Percentiles rank a stretch among this genome's conserved stretches.
Conservation (phyloP, 306 rosid species). For the Gynostemma pentaphyllum region DNA sequence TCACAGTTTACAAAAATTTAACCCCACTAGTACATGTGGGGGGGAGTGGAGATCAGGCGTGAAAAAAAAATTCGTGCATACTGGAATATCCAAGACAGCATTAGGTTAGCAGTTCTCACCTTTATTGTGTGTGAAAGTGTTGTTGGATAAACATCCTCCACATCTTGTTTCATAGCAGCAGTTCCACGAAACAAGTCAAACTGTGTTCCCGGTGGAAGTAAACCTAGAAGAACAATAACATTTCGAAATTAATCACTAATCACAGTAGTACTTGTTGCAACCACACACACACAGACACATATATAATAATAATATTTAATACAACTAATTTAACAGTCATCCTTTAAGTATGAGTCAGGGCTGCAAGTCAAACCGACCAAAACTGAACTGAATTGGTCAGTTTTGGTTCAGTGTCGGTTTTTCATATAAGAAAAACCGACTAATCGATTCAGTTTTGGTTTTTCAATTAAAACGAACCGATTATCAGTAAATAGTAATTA, state of each 20-base stretch:
- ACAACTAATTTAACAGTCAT: neutral
- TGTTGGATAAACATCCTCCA: slow-evolving; percentile 91
- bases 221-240: slow-evolving; percentile 45
- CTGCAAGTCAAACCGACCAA: too few species aligned
- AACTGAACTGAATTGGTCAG: too few species aligned
- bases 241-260: neutral
- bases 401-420: too few species aligned
- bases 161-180: slow-evolving; percentile 99
- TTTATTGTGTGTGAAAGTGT: slow-evolving; percentile 84
- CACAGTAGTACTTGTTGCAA: neutral
- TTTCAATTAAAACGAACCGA: too few species aligned
- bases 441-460: too few species aligned
- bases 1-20: neutral
- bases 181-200: slow-evolving; percentile 98
- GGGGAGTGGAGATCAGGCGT: too few species aligned
- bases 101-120: slow-evolving; percentile 28
- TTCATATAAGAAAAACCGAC: too few species aligned
- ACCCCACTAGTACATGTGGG: neutral
- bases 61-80: neutral
- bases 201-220: slow-evolving; percentile 98
- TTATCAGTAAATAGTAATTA: too few species aligned
- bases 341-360: neutral
- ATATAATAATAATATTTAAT: neutral
- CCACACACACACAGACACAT: too few species aligned
- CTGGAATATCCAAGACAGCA: neutral